Conservation (phyloP, 192 early-diverging fungal genomes). For the Ramicandelaber brevisporus region DNA sequence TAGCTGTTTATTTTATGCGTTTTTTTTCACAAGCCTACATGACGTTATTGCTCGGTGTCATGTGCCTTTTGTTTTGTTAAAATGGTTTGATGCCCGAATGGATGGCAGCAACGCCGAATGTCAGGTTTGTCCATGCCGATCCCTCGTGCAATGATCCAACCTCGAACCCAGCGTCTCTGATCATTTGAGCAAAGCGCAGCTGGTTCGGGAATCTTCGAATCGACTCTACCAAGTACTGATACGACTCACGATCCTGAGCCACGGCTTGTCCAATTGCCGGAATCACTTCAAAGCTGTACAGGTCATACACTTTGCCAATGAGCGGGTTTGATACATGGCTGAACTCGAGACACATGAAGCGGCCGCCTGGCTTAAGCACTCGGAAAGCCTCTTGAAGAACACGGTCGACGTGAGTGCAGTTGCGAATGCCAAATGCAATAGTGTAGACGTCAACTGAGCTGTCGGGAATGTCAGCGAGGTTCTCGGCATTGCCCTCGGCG, state of each 20-base stretch:
- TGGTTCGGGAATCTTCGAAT: slow-evolving; percentile 86
- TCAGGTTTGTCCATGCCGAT: no score
- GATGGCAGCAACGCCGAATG: slow-evolving; percentile 92
- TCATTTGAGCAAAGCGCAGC: slow-evolving; percentile 71
- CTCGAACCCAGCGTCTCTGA: slow-evolving; percentile 70
- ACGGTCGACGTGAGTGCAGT: slow-evolving; percentile 77
- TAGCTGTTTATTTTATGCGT: no score
- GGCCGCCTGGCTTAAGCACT: slow-evolving; percentile 83
- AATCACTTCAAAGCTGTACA: slow-evolving; percentile 87
- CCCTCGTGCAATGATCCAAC: slow-evolving; percentile 74
- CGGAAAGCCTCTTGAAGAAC: slow-evolving; percentile 78
- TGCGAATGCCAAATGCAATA: slow-evolving; percentile 96
- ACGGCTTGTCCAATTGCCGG: slow-evolving; percentile 65
- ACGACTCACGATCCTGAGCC: slow-evolving; percentile 71
- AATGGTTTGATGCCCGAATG: slow-evolving; percentile 91
- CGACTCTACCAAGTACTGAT: slow-evolving; percentile 92
- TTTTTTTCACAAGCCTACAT: no score
- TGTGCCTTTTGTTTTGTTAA: no score
- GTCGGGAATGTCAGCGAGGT: slow-evolving; percentile 41
- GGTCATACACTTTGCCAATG: slow-evolving; percentile 59
- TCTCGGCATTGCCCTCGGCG: slow-evolving; percentile 73
- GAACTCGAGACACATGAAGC: slow-evolving; percentile 92
- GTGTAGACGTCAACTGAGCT: slow-evolving; percentile 77
- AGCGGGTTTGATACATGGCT: slow-evolving; percentile 70
- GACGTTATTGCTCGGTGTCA: no score